A percentile compares a stretch with the other conserved stretches of the same genome.
Conservation (phyloP, 140 eudicot species). For the Flaveria floridana region DNA sequence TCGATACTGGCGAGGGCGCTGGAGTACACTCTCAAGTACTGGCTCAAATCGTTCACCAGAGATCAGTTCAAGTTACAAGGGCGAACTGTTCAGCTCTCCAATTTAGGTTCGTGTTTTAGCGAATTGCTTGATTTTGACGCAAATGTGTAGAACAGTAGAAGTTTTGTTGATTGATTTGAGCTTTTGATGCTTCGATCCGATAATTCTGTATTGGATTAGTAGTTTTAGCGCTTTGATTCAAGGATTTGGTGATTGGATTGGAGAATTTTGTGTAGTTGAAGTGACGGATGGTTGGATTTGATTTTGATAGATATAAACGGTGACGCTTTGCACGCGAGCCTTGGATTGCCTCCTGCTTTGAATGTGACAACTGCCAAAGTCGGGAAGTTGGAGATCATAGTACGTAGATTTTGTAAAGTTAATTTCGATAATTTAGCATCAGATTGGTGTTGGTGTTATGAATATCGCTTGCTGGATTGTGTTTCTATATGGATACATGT, state of each 20-base stretch:
- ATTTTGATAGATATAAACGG: slow-evolving; percentile 75
- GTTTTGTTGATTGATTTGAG: not conserved
- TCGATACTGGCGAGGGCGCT: slow-evolving; percentile 85
- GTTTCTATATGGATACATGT: slow-evolving; percentile 15
- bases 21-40: slow-evolving; percentile 90
- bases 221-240: slow-evolving; percentile 1
- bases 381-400: slow-evolving; percentile 80
- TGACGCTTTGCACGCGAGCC: slow-evolving; percentile 87
- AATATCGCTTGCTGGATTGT: slow-evolving; percentile 8
- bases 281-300: slow-evolving; percentile 1
- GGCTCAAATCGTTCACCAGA: slow-evolving; percentile 89
- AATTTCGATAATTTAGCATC: not conserved
- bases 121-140: slow-evolving; percentile 26
- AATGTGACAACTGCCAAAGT: slow-evolving; percentile 87
- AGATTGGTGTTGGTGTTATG: not conserved
- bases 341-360: slow-evolving; percentile 89
- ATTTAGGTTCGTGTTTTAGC: slow-evolving; percentile 47
- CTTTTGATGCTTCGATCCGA: slow-evolving; percentile 18
- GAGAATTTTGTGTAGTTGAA: slow-evolving; percentile 16
- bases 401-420: slow-evolving; percentile 32
- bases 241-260: slow-evolving; percentile 15
- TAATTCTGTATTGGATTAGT: slow-evolving; percentile 8
- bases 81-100: slow-evolving; percentile 79
- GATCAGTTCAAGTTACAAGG: slow-evolving; percentile 99
- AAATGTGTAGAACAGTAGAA: slow-evolving; percentile 5